Evolutionary conservation across 441 rosid genomes (phyloP).

Genomic region (California macrophylla): DNA sequence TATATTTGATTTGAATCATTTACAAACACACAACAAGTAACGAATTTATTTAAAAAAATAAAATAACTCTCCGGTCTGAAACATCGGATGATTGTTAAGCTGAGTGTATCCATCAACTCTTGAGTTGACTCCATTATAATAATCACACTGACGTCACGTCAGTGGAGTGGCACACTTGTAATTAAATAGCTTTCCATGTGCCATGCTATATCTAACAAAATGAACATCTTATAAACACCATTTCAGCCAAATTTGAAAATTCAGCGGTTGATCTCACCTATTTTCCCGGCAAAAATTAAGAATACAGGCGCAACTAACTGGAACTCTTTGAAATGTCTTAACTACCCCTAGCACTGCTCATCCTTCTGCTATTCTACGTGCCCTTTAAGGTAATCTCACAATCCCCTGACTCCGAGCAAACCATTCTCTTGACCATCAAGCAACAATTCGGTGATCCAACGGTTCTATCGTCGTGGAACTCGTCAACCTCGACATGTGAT

Average conservation of each 20-base stretch:
- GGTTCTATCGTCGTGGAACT: constrained; percentile 48
- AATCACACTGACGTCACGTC: too few relatives aligned
- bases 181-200: background rate
- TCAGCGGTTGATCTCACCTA: background rate
- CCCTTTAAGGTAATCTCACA: constrained; percentile 46
- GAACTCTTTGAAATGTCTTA: constrained; percentile 23
- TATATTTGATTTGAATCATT: too few relatives aligned
- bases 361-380: constrained; percentile 26
- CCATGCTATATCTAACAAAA: background rate
- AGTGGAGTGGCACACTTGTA: background rate
- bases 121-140: too few relatives aligned
- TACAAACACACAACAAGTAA: too few relatives aligned
- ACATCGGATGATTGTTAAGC: too few relatives aligned
- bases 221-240: background rate
- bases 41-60: too few relatives aligned
- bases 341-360: constrained; percentile 21
- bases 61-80: too few relatives aligned
- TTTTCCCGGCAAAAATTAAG: constrained; percentile 21
- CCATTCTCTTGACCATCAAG: constrained; percentile 43
- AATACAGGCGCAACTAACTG: background rate
- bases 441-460: constrained; percentile 47
- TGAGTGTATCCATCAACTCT: background rate
- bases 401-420: constrained; percentile 26
- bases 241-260: background rate
- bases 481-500: constrained; percentile 43